Base-by-base conservation (phyloP, 176 grass and related monocot species). In the Pontederia crassipes region DNA sequence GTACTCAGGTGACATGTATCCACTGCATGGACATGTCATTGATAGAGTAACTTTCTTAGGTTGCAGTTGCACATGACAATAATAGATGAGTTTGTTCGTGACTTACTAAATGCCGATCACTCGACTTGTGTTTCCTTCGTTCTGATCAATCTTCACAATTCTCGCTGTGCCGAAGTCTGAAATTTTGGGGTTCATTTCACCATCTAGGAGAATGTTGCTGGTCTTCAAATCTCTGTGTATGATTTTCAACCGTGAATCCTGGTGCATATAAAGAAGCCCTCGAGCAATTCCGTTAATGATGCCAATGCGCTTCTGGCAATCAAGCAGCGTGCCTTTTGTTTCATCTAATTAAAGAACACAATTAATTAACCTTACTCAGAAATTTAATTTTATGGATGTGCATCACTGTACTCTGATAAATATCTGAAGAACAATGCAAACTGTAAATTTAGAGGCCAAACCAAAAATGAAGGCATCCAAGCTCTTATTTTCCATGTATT, bases 1-100 rank as follows among this genome's bases (percentile, higher is more conserved):
- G 64, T 96, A 96, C 69, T 96, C 86, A 3, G 91, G 91, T 0
- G 86, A 87, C 90, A 95, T 95, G 75, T 96, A 96, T 55, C 91
- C 91, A 58, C 91, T 90, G 69, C 72, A 70, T 24, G 20, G 20
- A 24, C 20, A 24, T 1, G 20, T 11, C 8, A 28, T 17, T 9
- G 26, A 14, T 40, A 5, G 12, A 13, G 20, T 55, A n/a, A 2
- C 10, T 62, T 32, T 12, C 17, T 8, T 50, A 15, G 47, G 16
- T 11, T 11, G 12, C 14, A 28, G 3, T 32, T 16, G 24, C 4
- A 11, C 49, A 35, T 26, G 32, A 2, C 9, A 61, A 24, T 52
- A 46, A 57, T 28, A 49, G 7, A 59, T 4, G 20, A 12, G 20
- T 4, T 27, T 45, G 35, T 40, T 45, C 46, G 54, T 2, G 17